These are phyloP conservation scores for Extremus antarcticus DNA, from an alignment of 495 filamentous ascomycete genomes.

Conservation along the genomic window DNA sequence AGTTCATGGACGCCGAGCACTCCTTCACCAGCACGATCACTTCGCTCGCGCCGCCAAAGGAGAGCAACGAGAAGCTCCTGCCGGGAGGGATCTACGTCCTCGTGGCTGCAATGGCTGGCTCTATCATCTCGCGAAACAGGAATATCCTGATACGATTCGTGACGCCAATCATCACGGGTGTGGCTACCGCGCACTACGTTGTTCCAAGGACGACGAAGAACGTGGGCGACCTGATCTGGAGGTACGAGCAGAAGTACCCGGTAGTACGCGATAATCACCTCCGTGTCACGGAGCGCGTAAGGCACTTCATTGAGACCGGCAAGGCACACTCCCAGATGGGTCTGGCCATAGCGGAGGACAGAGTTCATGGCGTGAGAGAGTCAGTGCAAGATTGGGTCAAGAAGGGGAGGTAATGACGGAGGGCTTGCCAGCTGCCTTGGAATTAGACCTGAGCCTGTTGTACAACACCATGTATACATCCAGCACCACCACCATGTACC, in stretches of 20 bases:
- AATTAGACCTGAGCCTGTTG: not conserved
- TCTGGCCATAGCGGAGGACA: slow-evolving; percentile 63
- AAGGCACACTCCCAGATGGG: slow-evolving; percentile 60
- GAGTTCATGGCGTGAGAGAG: slow-evolving; percentile 60
- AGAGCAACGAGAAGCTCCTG: slow-evolving; percentile 71
- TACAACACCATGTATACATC: not conserved
- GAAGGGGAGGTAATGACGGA: slow-evolving; percentile 56
- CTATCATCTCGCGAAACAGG: slow-evolving; percentile 75
- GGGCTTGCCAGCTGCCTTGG: not conserved
- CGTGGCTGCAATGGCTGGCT: slow-evolving; percentile 83
- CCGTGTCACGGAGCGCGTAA: slow-evolving; percentile 49
- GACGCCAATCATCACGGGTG: slow-evolving; percentile 39
- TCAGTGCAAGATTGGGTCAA: slow-evolving; percentile 76
- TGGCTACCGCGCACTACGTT: slow-evolving; percentile 29
- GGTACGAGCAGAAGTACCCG: slow-evolving; percentile 78
- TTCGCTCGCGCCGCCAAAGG: slow-evolving; percentile 69
- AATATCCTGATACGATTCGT: slow-evolving; percentile 64
- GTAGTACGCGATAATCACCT: slow-evolving; percentile 68
- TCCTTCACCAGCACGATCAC: slow-evolving; percentile 78
- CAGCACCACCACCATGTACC: too few species aligned
- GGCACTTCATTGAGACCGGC: slow-evolving; percentile 57
- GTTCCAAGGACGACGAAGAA: slow-evolving; percentile 52
- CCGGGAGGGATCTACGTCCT: slow-evolving; percentile 83
- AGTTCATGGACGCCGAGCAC: slow-evolving; percentile 65
- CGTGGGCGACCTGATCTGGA: slow-evolving; percentile 71